Evolutionary conservation across 2,329 filamentous ascomycete species (phyloP).

Genomic region (Pestalotiopsis sp.): DNA sequence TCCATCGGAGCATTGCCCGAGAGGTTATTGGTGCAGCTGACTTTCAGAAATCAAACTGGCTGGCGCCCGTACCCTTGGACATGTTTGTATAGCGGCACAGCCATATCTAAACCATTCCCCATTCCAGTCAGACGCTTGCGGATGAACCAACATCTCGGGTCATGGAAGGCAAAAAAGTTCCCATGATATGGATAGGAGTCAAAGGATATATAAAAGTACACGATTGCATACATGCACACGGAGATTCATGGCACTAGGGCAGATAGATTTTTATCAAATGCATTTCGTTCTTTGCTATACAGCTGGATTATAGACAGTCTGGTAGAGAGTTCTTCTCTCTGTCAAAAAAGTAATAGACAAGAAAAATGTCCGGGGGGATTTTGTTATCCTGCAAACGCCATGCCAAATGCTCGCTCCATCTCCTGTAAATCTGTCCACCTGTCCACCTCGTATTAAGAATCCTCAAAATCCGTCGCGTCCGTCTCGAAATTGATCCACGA

Average conservation of each 20-base stretch:
- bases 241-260: too few relatives aligned
- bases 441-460: background rate
- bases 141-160: background rate
- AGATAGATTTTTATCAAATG: background rate
- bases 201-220: too few relatives aligned
- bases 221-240: too few relatives aligned
- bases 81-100: background rate
- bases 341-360: background rate
- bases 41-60: background rate
- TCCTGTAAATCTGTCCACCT: background rate
- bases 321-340: background rate
- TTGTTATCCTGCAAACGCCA: background rate
- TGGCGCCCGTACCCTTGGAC: background rate
- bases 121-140: background rate
- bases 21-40: background rate
- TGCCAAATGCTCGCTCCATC: background rate
- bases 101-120: background rate
- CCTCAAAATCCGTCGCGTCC: background rate
- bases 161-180: too few relatives aligned
- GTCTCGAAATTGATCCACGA: conserved; percentile 58
- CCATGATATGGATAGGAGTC: too few relatives aligned
- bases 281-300: background rate
- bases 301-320: background rate
- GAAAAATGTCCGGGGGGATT: background rate
- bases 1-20: too few relatives aligned